Conservation (phyloP, 371 early-diverging fungal species). For the Batkoa obscura region DNA sequence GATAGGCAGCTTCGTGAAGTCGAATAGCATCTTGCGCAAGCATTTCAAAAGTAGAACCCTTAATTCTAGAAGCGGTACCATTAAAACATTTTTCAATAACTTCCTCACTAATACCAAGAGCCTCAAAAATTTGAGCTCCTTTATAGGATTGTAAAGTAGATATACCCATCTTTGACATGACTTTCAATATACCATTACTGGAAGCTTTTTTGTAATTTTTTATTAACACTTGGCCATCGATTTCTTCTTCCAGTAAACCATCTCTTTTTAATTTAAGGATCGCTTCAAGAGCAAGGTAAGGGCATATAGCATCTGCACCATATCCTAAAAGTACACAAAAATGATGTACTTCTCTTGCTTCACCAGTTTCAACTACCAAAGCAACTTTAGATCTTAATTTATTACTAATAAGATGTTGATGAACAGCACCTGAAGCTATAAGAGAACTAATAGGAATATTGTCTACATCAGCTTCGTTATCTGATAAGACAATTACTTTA, state of each 20-base stretch:
- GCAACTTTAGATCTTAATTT: slow-evolving; percentile 78
- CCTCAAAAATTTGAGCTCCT: slow-evolving; percentile 96
- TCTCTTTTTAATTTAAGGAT: slow-evolving; percentile 77
- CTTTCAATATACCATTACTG: slow-evolving; percentile 87
- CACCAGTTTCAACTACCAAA: slow-evolving; percentile 78
- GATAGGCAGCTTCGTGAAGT: slow-evolving; percentile 72
- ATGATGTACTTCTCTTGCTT: slow-evolving; percentile 93
- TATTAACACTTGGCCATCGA: slow-evolving; percentile 32
- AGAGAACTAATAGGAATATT: slow-evolving; percentile 74
- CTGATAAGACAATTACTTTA: slow-evolving; percentile 70
- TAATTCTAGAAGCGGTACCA: slow-evolving; percentile 88
- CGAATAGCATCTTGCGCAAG: slow-evolving; percentile 78
- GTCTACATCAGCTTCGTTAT: slow-evolving; percentile 36
- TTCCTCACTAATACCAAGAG: slow-evolving; percentile 72
- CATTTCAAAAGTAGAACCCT: slow-evolving; percentile 69
- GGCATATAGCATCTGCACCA: slow-evolving; percentile 92
- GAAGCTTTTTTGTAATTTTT: slow-evolving; percentile 66
- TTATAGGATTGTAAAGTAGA: slow-evolving; percentile 93
- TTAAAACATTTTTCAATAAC: slow-evolving; percentile 81
- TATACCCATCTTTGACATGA: slow-evolving; percentile 98
- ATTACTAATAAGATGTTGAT: slow-evolving; percentile 75
- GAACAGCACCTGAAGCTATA: slow-evolving; percentile 86
- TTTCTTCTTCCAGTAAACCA: slow-evolving; percentile 30
- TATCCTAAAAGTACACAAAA: slow-evolving; percentile 90
- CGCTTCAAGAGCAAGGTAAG: slow-evolving; percentile 74